Conservation (phyloP, 257 asterid species). For the Apocynum venetum region DNA sequence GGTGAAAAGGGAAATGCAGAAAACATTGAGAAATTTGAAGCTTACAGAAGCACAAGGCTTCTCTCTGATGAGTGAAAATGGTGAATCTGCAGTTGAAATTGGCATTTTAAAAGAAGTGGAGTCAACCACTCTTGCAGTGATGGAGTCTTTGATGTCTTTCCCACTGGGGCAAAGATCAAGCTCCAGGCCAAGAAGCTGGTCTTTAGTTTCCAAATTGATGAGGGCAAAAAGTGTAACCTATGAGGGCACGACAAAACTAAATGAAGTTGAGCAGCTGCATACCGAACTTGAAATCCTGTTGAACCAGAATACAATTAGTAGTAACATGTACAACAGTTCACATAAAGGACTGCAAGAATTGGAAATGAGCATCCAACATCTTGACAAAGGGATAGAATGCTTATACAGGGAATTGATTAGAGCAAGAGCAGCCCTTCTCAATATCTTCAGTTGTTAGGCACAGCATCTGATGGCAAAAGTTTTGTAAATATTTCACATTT, state of each 20-base stretch:
- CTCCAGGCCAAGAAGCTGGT: conserved; percentile 27
- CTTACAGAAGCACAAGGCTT: conserved; percentile 5
- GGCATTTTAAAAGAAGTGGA: conserved; percentile 27
- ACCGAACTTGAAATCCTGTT: conserved; percentile 14
- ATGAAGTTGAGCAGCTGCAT: conserved; percentile 33
- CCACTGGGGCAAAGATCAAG: conserved; percentile 19
- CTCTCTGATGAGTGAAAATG: too few relatives aligned
- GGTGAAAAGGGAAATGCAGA: conserved; percentile 33
- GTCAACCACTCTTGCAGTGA: conserved; percentile 13
- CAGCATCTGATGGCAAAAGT: conserved; percentile 4
- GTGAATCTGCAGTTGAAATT: neutral
- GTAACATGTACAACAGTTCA: conserved; percentile 11
- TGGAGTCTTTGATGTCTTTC: conserved; percentile 24
- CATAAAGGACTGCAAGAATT: conserved; percentile 25
- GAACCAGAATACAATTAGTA: neutral
- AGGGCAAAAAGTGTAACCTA: conserved; percentile 18
- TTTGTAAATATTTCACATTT: conserved; percentile 7
- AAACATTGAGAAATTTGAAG: conserved; percentile 21
- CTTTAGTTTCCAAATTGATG: conserved; percentile 32
- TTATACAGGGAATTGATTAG: conserved; percentile 35
- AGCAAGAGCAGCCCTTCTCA: conserved; percentile 38
- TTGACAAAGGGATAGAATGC: conserved; percentile 32
- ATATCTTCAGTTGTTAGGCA: conserved; percentile 30
- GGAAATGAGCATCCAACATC: conserved; percentile 29
- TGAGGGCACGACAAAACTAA: conserved; percentile 9